Conservation (phyloP, 345 rosid genomes). For the Theobroma cacao region DNA sequence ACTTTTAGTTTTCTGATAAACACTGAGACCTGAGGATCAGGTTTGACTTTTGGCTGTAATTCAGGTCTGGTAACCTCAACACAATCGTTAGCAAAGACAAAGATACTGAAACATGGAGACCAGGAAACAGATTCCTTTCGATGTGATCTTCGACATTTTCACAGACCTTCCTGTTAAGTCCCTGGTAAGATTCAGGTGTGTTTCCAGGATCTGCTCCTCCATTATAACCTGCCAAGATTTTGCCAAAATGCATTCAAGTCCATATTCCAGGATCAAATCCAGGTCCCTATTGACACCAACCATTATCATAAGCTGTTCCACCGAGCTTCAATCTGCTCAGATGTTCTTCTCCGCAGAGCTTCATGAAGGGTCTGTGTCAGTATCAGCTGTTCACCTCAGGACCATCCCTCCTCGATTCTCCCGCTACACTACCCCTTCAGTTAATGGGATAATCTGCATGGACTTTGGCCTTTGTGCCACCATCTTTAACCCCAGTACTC, state of each 20-base stretch:
- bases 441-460: slow-evolving; percentile 23
- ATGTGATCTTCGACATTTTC: slow-evolving; percentile 5
- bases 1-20: not conserved
- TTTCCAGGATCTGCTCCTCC: slow-evolving; percentile 12
- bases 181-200: slow-evolving; percentile 14
- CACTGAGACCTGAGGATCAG: not conserved
- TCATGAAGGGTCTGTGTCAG: not conserved
- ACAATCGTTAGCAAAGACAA: not conserved
- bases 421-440: slow-evolving; percentile 18
- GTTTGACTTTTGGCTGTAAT: not conserved
- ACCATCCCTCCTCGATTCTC: slow-evolving; percentile 15
- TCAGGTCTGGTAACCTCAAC: not conserved
- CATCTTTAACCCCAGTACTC: slow-evolving; percentile 25
- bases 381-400: not conserved
- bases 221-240: slow-evolving; percentile 5
- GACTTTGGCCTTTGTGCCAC: slow-evolving; percentile 24
- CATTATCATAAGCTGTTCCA: slow-evolving; percentile 10
- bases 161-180: slow-evolving; percentile 22
- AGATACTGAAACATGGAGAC: not conserved
- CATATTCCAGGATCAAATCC: not conserved
- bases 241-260: not conserved
- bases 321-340: slow-evolving; percentile 17
- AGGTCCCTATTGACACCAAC: not conserved
- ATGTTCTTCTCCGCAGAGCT: slow-evolving; percentile 10
- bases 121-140: not conserved